Evolutionary conservation across 1,139 yeast species (phyloP), one percentile per base, ranked within the genome.

Genomic region (Suhomyces yuchorum): DNA sequence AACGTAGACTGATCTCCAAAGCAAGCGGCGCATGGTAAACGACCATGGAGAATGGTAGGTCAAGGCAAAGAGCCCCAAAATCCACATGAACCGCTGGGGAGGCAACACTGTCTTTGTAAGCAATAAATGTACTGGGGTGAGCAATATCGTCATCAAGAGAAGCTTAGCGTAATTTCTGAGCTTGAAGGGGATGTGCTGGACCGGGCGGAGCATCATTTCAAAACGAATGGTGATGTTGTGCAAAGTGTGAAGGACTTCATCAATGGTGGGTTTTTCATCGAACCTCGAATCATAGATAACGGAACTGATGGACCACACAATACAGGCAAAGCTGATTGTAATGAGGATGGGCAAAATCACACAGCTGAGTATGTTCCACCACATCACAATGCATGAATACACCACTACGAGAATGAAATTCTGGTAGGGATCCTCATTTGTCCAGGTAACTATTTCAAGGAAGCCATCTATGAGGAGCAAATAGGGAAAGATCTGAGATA

Each of bases 11-110:
- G 81, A 77, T 56, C 87, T 71, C 85, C 86, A 81, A 2, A 82
- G 56, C 30, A 82, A 62, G 32, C 78, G 61, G 35, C 85, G 63
- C 1, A 74, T 66, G 1, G 83, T 76, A 51, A 73, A 75, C 20
- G 79, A 69, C 81, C 82, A 80, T 0, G 82, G 71, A 0, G 84
- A 75, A 54, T 81, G 81, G 57, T 74, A 80, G 0, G 81, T 74
- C n/a, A 79, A 66, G 2, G 67, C 37, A 17, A 74, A 63, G 2
- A 78, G 51, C 0, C 82, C 80, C 6, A 61, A 44, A 11, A 71
- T 44, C 69, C 78, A 66, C 2, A 73, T 51, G 30, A 65, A 67
- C 15, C 67, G 62, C 39, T 69, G 71, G 0, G 77, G 73, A 9
- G 71, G 57, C 6, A 79, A 50, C 4, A 78, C 44, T 17, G 63